Evolutionary conservation across 306 rosid genomes (phyloP), one percentile per base, ranked within the genome.

Genomic region (Cucumis hystrix): DNA sequence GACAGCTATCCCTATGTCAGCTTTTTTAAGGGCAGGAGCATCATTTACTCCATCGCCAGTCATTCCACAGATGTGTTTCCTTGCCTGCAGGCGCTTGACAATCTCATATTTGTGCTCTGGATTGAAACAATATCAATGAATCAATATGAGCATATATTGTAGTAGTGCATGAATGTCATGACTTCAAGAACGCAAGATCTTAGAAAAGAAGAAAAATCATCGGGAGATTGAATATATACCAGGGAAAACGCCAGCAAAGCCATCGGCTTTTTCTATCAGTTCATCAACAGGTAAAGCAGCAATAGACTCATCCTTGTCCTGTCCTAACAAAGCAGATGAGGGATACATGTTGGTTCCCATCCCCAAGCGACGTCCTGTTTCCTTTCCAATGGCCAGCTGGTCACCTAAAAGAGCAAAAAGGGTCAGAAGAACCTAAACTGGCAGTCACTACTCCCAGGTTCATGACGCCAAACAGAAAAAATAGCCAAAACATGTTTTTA

Each of bases 311-410:
- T 95, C 98, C 88, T 92, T 95, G 77, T 92, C 60, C 83, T 95
- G 98, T 66, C 98, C 98, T 78, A 95, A 84, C 81, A 95, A 88
- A 73, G 98, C 98, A 80, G 98, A 95, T 71, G 98, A 87, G 63
- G 98, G 98, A 84, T 95, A 95, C 97, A 95, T 95, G 77, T 95
- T 95, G 80, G 97, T 95, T 72, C 98, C 98, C 98, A 95, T 95
- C 84, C 98, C 98, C 89, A 95, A 85, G 39, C 98, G 91, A 68
- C 98, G 98, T 37, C 98, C 98, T 7, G 98, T 95, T 87, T 95
- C 98, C 92, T 95, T 95, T 77, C 97, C 98, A 35, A 95, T 95
- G 25, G 98, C 98, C 71, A 95, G 87, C 80, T 95, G 98, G 85
- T 95, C 98, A 75, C 98, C 98, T 95, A 85, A 80, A 61, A 23